Conservation (phyloP, 73 alveolate species). For the Tetrahymena elliotti region DNA sequence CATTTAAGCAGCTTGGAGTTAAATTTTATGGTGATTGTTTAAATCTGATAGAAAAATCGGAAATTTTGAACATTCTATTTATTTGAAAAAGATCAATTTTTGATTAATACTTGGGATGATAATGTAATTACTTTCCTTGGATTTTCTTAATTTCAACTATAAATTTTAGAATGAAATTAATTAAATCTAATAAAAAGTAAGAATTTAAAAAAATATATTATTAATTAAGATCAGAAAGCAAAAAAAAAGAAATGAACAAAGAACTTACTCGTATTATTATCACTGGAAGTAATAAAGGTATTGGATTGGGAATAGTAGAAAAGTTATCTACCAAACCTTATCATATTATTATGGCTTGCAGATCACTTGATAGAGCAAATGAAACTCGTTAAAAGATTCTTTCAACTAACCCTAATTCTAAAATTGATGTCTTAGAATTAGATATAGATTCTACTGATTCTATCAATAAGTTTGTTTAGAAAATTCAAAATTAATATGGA, state of each 20-base stretch:
- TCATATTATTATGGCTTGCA: slow-evolving; percentile 53
- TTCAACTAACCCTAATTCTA: slow-evolving; percentile 28
- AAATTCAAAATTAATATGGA: slow-evolving; percentile 23
- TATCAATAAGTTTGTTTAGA: slow-evolving; percentile 34
- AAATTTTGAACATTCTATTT: too few species aligned
- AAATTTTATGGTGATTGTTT: too few species aligned
- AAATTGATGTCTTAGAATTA: slow-evolving; percentile 43
- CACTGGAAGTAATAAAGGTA: slow-evolving; percentile 67
- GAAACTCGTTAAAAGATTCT: slow-evolving; percentile 21
- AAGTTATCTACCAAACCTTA: slow-evolving; percentile 43
- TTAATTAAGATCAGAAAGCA: too few species aligned
- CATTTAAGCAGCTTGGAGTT: too few species aligned
- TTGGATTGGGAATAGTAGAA: slow-evolving; percentile 54
- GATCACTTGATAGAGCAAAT: slow-evolving; percentile 48
- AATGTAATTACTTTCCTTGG: too few species aligned
- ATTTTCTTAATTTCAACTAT: too few species aligned
- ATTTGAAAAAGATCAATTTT: too few species aligned
- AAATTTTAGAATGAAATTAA: too few species aligned
- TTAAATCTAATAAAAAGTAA: too few species aligned
- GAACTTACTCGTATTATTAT: neutral
- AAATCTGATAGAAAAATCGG: too few species aligned
- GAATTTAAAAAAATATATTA: too few species aligned
- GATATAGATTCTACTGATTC: slow-evolving; percentile 42
- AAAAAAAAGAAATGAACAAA: neutral
- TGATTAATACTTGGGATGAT: too few species aligned